Evolutionary conservation across 148 eudicot species (phyloP).

Genomic region (Camellia sinensis): DNA sequence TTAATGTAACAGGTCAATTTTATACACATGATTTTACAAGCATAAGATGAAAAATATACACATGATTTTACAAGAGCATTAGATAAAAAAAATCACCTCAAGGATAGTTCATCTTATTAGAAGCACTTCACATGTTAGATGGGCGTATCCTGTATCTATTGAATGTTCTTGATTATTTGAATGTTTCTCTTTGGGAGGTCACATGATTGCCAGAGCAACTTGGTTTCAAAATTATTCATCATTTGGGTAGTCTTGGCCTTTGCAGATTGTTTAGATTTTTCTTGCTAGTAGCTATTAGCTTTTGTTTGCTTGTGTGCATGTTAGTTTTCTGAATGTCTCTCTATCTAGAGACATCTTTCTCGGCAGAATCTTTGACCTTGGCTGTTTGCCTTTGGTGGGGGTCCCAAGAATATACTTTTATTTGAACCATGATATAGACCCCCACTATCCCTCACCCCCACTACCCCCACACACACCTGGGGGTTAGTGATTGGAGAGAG

Average conservation of each 20-base stretch:
- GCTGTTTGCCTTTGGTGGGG: too few relatives aligned
- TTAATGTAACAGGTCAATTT: neutral
- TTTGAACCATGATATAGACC: too few relatives aligned
- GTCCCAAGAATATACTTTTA: too few relatives aligned
- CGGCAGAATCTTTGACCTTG: neutral
- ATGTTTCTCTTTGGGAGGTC: neutral
- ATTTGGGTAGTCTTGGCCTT: neutral
- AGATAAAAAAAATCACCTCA: neutral
- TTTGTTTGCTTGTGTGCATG: neutral
- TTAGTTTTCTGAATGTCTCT: neutral
- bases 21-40: neutral
- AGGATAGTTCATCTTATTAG: neutral
- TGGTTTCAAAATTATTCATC: neutral
- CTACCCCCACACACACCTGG: too few relatives aligned
- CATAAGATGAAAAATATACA: neutral
- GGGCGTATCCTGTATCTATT: neutral
- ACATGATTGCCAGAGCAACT: neutral
- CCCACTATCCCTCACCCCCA: too few relatives aligned
- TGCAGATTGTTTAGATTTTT: neutral
- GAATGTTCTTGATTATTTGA: neutral
- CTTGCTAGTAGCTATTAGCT: neutral
- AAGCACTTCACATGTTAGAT: neutral
- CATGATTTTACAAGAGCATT: neutral
- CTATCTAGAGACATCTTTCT: neutral
- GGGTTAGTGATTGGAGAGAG: too few relatives aligned